These are phyloP conservation scores for Orbilia ellipsospora DNA, from an alignment of 2,329 filamentous ascomycete species.

Conservation along the genomic window DNA sequence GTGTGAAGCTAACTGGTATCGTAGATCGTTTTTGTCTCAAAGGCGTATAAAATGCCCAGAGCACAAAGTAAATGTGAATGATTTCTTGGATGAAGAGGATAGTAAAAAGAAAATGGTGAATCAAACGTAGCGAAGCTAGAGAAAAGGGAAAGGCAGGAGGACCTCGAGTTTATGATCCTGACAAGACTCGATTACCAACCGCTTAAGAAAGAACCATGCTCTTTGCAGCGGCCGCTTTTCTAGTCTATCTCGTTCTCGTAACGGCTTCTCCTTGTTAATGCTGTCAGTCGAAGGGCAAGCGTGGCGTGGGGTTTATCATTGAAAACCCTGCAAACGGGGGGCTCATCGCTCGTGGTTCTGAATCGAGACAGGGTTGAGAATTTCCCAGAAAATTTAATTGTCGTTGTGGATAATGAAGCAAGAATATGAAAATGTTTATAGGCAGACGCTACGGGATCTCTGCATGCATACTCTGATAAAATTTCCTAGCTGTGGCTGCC, in stretches of 20 bases:
- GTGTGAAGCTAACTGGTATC: slow-evolving; percentile 6
- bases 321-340: slow-evolving; percentile 38
- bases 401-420: slow-evolving; percentile 20
- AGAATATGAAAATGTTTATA: slow-evolving; percentile 21
- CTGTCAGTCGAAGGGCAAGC: slow-evolving; percentile 45
- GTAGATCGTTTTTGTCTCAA: slow-evolving; percentile 7
- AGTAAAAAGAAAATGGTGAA: slow-evolving; percentile 23
- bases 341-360: slow-evolving; percentile 20
- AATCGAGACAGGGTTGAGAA: slow-evolving; percentile 37
- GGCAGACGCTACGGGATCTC: slow-evolving; percentile 45
- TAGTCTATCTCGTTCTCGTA: slow-evolving; percentile 25
- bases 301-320: slow-evolving; percentile 42
- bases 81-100: slow-evolving; percentile 12
- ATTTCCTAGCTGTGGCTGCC: slow-evolving; percentile 11
- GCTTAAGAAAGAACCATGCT: slow-evolving; percentile 22
- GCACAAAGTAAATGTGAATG: background rate
- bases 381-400: slow-evolving; percentile 14
- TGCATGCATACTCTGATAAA: slow-evolving; percentile 37
- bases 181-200: slow-evolving; percentile 16
- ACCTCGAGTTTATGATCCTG: slow-evolving; percentile 41
- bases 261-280: slow-evolving; percentile 36
- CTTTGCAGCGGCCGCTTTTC: slow-evolving; percentile 11
- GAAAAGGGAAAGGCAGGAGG: slow-evolving; percentile 24
- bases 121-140: slow-evolving; percentile 49
- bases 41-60: slow-evolving; percentile 7